A percentile compares a stretch with the other conserved stretches of the same genome.
These are phyloP conservation scores for Aspergillus ellipticus DNA, from an alignment of 495 filamentous ascomycete genomes.

Conservation along the genomic window DNA sequence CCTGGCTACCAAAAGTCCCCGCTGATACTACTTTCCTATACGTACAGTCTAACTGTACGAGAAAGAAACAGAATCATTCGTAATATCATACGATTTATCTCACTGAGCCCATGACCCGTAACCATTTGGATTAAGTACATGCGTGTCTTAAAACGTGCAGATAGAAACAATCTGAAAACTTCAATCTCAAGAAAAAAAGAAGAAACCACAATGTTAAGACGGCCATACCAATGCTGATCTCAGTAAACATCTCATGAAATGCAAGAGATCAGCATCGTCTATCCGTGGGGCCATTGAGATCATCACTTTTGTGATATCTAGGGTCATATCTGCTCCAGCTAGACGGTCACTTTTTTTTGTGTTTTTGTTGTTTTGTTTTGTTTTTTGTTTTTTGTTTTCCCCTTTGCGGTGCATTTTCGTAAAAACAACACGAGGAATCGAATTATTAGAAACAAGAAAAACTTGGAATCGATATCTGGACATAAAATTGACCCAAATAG, in stretches of 20 bases:
- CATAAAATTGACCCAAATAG: too few species aligned
- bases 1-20: too few species aligned
- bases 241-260: background rate
- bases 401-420: too few species aligned
- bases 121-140: too few species aligned
- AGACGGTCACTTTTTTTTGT: too few species aligned
- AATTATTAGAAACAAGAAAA: background rate
- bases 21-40: background rate
- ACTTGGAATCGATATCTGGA: background rate
- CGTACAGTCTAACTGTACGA: background rate
- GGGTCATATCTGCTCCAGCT: background rate
- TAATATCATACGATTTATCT: background rate
- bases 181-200: too few species aligned
- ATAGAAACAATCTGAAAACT: too few species aligned
- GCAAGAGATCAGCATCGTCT: background rate
- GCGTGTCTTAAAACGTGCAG: too few species aligned
- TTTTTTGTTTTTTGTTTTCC: constrained; percentile 1
- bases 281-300: background rate
- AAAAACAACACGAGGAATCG: background rate
- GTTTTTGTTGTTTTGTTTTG: background rate
- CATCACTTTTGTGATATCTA: background rate
- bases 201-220: too few species aligned
- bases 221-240: background rate
- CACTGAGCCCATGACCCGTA: too few species aligned
- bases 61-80: background rate